These are phyloP conservation scores for Phialophora macrospora DNA, from an alignment of 2,329 filamentous ascomycete species.

Conservation along the genomic window DNA sequence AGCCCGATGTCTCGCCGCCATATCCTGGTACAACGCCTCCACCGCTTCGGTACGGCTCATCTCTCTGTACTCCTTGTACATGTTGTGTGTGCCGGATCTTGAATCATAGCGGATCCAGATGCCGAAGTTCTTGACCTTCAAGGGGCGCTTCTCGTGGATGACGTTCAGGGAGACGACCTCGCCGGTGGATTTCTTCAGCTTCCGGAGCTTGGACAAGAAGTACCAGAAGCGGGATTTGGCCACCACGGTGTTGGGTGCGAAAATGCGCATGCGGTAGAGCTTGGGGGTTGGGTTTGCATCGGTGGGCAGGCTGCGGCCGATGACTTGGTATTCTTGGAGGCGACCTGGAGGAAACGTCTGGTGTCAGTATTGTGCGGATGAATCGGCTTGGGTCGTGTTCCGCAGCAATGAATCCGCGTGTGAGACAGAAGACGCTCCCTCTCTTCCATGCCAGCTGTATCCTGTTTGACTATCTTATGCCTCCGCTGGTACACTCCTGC, in stretches of 20 bases:
- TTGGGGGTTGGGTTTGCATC: slow-evolving; percentile 96
- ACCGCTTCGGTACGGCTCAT: slow-evolving; percentile 95
- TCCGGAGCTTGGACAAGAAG: slow-evolving; percentile 98
- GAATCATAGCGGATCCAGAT: slow-evolving; percentile 99
- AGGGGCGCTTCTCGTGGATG: slow-evolving; percentile 97
- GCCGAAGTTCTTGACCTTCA: slow-evolving; percentile 99
- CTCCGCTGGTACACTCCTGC: background rate
- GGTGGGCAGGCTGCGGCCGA: slow-evolving; percentile 97
- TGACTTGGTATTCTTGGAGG: slow-evolving; percentile 99
- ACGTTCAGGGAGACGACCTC: slow-evolving; percentile 98
- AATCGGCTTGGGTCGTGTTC: background rate
- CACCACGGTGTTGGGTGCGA: slow-evolving; percentile 95
- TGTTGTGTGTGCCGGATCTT: slow-evolving; percentile 99
- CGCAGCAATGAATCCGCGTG: background rate
- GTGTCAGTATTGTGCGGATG: slow-evolving; percentile 1
- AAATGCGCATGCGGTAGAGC: slow-evolving; percentile 99
- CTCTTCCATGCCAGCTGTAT: background rate
- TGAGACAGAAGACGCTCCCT: background rate
- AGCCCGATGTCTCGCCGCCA: slow-evolving; percentile 97
- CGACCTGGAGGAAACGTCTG: slow-evolving; percentile 69
- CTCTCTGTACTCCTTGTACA: slow-evolving; percentile 99
- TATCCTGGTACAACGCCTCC: slow-evolving; percentile 97
- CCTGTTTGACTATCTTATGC: background rate
- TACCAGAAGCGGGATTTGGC: slow-evolving; percentile 99
- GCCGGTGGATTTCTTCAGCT: slow-evolving; percentile 99